Base-by-base conservation (phyloP, 2,329 filamentous ascomycete species). In the Colletotrichum gloeosporioides region DNA sequence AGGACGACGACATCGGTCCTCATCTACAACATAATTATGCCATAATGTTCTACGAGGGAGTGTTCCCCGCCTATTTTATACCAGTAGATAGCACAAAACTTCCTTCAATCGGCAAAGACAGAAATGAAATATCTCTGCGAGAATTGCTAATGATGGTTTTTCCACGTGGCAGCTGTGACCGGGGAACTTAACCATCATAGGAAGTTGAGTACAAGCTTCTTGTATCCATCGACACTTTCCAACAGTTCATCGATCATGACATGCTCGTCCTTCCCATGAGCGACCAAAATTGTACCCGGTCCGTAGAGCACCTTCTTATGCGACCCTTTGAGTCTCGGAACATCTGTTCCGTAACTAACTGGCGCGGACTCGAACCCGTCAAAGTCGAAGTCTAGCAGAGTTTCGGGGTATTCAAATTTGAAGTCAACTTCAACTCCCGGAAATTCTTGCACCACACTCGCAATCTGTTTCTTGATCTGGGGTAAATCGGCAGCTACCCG, bases 241-340 rank as follows among this genome's bases (percentile, higher is more conserved):
- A 62, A 13, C 12, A 62, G 12, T 15, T 62, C 59, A 8, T 62
- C 59, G 18, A 62, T 62, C 4, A 10, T 8, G 10, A 62, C 29
- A 32, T 62, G 59, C 3, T 62, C 59, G 10, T 62, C 59, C 18
- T 62, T 62, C 12, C 59, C 59, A 59, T 79, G 78, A 13, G 78
- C 78, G 53, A 78, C 70, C 31, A 79, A 32, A 64, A 79, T 78
- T 25, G 78, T 78, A 2, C 78, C 78, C 7, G 78, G 78, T 15
- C 78, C 78, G n/a, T 79, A 79, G 4, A 79, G 69, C 39, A 77
- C 77, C 29, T 77, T 76, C 44, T 78, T 78, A 27, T 79, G 78
- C 9, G 8, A 31, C 29, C 78, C 78, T 7, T 75, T 73, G 9
- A 79, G 69, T 3, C 77, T 77, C n/a, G 36, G 78, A 31, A 78